phyloP scores from a whole-genome alignment of 78 protist species.

The Dictyostelium discoideum region DNA sequence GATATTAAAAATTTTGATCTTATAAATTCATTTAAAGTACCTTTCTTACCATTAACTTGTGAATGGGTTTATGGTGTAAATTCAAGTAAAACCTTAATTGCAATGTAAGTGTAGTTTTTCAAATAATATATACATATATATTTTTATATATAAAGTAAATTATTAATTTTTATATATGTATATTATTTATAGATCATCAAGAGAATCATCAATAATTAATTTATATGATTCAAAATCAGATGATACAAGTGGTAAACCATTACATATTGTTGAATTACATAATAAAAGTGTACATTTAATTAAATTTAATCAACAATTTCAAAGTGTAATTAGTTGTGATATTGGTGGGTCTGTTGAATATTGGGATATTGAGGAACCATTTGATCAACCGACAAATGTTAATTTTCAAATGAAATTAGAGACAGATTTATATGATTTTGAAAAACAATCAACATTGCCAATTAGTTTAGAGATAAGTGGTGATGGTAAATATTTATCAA shows the following conservation, averaged over 20 bases:
- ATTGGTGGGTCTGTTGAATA: slow-evolving; percentile 87
- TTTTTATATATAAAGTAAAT: too few relatives aligned
- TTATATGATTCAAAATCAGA: slow-evolving; percentile 60
- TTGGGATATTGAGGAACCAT: slow-evolving; percentile 79
- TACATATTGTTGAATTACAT: slow-evolving; percentile 39
- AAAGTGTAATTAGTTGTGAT: slow-evolving; percentile 82
- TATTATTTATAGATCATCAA: slow-evolving; percentile 12
- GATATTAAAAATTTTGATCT: slow-evolving; percentile 94
- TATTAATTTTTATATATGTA: too few relatives aligned
- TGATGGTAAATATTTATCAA: slow-evolving; percentile 85
- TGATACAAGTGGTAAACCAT: neutral
- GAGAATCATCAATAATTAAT: slow-evolving; percentile 68
- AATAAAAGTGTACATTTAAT: slow-evolving; percentile 60
- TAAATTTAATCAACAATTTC: slow-evolving; percentile 29
- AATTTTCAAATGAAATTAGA: slow-evolving; percentile 87
- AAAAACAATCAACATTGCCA: slow-evolving; percentile 73
- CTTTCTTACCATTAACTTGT: slow-evolving; percentile 77
- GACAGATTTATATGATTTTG: slow-evolving; percentile 94
- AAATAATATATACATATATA: too few relatives aligned
- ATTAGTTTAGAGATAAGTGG: slow-evolving; percentile 69
- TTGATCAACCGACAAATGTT: slow-evolving; percentile 33
- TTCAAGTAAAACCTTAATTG: slow-evolving; percentile 44
- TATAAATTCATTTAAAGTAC: slow-evolving; percentile 86
- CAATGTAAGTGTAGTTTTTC: too few relatives aligned
- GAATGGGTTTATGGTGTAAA: slow-evolving; percentile 61